Base-by-base conservation (phyloP, 208 protist species). In the Phytomonas sp. region DNA sequence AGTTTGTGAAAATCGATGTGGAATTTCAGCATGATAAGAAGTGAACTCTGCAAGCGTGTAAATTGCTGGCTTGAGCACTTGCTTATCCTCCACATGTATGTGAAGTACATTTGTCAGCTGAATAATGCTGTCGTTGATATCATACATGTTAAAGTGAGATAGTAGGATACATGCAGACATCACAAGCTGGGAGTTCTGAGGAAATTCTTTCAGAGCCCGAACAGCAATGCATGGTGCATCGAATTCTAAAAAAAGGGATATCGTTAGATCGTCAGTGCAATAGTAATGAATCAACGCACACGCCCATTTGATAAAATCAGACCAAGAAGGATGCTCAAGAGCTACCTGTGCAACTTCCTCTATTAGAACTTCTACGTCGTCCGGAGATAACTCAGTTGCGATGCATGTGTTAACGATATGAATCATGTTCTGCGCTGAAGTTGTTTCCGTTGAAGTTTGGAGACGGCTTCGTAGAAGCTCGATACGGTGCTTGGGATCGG, bases 271-370 rank as follows among this genome's bases (percentile, higher is more conserved):
- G 68, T 96, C 91, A 0, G 91, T 96, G 73, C 88, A 94, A 82
- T 93, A 94, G 76, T 93, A 91, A 78, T 96, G 91, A 29, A 89
- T 74, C 73, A 96, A 70, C 34, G 91, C 87, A 72, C 85, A 94
- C 34, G 85, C 78, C 91, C 88, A 94, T 32, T 76, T 71, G 60
- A 90, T 68, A 43, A 86, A 83, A n/a, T 92, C 81, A 26, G 76
- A 68, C 91, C 91, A 96, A 29, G 78, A 76, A 62, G 81, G 40
- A 74, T 94, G 87, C 68, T 86, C 76, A 36, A 78, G 74, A 6
- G 87, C 82, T 31, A 89, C 73, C 30, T 67, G 33, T 5, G 77
- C 77, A 36, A 94, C 34, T n/a, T 60, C 77, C 65, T 96, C 88
- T 36, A 94, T 82, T 68, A 94, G 81, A 67, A 72, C 71, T 71